Conservation (phyloP, 495 filamentous ascomycete genomes). For the Aspergillus hancockii region DNA sequence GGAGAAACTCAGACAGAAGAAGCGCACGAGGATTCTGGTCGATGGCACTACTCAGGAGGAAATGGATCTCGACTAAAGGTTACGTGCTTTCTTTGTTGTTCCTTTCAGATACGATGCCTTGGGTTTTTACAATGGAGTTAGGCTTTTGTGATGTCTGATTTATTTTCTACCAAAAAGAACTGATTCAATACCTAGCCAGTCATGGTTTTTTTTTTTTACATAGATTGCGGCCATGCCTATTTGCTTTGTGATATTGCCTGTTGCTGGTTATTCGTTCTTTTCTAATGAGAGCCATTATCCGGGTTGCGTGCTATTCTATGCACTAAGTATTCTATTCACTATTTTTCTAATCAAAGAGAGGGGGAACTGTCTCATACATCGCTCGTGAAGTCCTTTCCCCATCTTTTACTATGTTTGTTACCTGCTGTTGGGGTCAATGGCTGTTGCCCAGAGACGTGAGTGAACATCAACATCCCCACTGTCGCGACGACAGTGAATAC, state of each 20-base stretch:
- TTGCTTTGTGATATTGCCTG: neutral
- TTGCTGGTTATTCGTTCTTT: neutral
- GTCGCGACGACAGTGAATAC: neutral
- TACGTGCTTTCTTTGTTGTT: conserved; percentile 11
- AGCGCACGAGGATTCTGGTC: conserved; percentile 62
- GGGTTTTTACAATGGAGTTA: conserved; percentile 25
- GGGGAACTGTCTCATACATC: neutral
- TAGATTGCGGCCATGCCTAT: neutral
- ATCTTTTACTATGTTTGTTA: neutral
- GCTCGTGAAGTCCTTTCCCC: neutral
- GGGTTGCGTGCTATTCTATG: neutral
- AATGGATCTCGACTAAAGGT: conserved; percentile 70
- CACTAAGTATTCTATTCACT: neutral
- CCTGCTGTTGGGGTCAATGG: no score
- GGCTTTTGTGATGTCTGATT: conserved; percentile 24
- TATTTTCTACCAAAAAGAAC: conserved; percentile 17
- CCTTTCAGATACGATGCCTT: conserved; percentile 18
- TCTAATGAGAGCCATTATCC: neutral
- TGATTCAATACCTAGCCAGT: conserved; percentile 4
- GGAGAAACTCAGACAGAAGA: conserved; percentile 58
- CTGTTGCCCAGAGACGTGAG: no score
- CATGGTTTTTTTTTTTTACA: neutral
- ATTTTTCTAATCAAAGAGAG: neutral
- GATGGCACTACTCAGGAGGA: conserved; percentile 66
- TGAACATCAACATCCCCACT: no score